Evolutionary conservation across 805 yeast genomes (phyloP).

Genomic region (Ogataea haglerorum): DNA sequence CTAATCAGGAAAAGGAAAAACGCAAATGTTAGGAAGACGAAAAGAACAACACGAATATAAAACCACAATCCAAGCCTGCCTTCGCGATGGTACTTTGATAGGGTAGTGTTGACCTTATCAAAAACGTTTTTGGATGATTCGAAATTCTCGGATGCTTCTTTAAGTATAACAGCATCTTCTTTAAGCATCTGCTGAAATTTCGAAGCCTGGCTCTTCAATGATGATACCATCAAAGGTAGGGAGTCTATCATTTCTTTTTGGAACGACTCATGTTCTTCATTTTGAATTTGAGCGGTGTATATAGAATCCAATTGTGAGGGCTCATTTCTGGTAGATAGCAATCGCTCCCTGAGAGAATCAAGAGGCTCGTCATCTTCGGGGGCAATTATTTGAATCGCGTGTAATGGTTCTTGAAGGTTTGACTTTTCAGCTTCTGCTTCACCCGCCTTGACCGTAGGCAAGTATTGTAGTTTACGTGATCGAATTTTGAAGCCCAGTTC

Average conservation of each 20-base stretch:
- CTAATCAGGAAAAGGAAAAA: constrained; percentile 28
- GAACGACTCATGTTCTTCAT: constrained; percentile 31
- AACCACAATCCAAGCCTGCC: constrained; percentile 34
- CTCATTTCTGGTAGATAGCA: constrained; percentile 21
- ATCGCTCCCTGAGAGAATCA: constrained; percentile 27
- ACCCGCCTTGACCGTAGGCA: too few species aligned
- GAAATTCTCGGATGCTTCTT: constrained; percentile 33
- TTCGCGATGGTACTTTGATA: constrained; percentile 31
- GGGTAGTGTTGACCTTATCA: constrained; percentile 25
- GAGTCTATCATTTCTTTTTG: constrained; percentile 33
- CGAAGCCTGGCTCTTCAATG: constrained; percentile 30
- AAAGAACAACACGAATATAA: constrained; percentile 27
- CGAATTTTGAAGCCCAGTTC: background rate
- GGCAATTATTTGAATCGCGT: constrained; percentile 1
- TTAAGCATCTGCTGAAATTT: constrained; percentile 32
- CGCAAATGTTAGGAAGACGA: constrained; percentile 25
- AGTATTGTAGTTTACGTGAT: too few species aligned
- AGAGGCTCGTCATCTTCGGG: constrained; percentile 26
- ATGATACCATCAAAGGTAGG: constrained; percentile 30
- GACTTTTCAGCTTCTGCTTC: too few species aligned
- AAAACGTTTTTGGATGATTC: constrained; percentile 31
- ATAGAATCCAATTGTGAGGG: constrained; percentile 29
- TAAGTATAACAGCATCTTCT: constrained; percentile 32
- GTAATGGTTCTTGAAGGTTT: background rate
- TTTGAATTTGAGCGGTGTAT: constrained; percentile 24